phyloP scores from a whole-genome alignment of 2,329 filamentous ascomycete genomes.

The Ambrosiella xylebori region DNA sequence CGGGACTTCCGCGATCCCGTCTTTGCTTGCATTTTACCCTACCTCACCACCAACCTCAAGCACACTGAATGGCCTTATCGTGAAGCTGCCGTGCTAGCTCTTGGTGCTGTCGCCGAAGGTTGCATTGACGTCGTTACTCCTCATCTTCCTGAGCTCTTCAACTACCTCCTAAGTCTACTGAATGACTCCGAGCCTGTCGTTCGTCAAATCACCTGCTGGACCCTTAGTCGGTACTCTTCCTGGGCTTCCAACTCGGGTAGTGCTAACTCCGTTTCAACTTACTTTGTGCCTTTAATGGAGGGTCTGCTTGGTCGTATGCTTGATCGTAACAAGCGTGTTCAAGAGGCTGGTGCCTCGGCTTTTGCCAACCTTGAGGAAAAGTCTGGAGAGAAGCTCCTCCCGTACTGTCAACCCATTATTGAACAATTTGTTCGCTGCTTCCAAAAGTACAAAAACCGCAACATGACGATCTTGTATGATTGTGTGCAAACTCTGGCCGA shows the following conservation, averaged over 20 bases:
- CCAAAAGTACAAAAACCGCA: constrained; percentile 88
- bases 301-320: constrained; percentile 89
- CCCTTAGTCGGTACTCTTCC: constrained; percentile 75
- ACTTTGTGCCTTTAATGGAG: constrained; percentile 93
- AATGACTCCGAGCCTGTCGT: constrained; percentile 79
- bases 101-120: constrained; percentile 88
- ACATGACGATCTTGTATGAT: constrained; percentile 98
- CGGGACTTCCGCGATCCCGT: constrained; percentile 76
- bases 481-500: constrained; percentile 95
- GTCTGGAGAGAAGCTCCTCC: constrained; percentile 60
- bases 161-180: constrained; percentile 74
- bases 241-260: constrained; percentile 71
- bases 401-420: constrained; percentile 79
- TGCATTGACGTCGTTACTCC: constrained; percentile 81
- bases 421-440: constrained; percentile 88
- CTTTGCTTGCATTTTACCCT: constrained; percentile 82
- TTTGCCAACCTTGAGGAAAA: constrained; percentile 95
- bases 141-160: constrained; percentile 76
- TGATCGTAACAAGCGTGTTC: constrained; percentile 92
- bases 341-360: constrained; percentile 87
- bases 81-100: constrained; percentile 82
- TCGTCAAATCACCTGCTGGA: constrained; percentile 95
- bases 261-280: constrained; percentile 50
- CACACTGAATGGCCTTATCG: constrained; percentile 82
- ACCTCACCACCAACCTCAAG: constrained; percentile 74